Evolutionary conservation across 345 rosid species (phyloP).

Genomic region (Gossypium turneri): DNA sequence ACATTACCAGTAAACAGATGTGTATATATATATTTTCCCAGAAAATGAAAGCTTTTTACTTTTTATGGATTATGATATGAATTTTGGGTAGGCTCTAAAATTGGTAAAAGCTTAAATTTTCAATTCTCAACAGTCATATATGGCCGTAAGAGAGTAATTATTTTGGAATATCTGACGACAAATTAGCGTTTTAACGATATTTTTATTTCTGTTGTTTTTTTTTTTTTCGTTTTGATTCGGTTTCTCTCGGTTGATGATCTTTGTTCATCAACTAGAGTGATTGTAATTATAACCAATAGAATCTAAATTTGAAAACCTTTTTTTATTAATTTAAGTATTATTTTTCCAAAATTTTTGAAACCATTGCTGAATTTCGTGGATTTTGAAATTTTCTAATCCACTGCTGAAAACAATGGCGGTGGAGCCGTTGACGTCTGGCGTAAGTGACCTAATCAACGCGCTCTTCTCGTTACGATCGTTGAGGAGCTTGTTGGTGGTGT

Average conservation of each 20-base stretch:
- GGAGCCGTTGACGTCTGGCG: conserved; percentile 69
- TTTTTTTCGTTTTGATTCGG: background rate
- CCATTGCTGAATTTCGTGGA: background rate
- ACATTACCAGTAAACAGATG: background rate
- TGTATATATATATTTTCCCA: background rate
- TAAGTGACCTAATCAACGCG: conserved; percentile 70
- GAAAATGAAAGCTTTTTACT: background rate
- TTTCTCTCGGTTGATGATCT: conserved; percentile 32
- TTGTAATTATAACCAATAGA: conserved; percentile 13
- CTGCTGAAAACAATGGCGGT: conserved; percentile 30
- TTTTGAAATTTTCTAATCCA: background rate
- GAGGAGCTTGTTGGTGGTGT: conserved; percentile 33
- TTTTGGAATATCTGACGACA: background rate
- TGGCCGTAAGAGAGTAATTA: no score
- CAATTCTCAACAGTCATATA: background rate
- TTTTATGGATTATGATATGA: background rate
- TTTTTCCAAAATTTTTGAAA: background rate
- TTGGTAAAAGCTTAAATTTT: background rate
- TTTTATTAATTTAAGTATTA: conserved; percentile 2
- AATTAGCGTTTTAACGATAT: background rate
- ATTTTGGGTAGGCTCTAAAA: background rate
- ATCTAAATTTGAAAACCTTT: conserved; percentile 11
- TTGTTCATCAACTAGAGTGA: conserved; percentile 26
- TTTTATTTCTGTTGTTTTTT: background rate
- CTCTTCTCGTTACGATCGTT: conserved; percentile 54